Base-by-base conservation (phyloP, 73 alveolate species). In the Strombidium stylifer region DNA sequence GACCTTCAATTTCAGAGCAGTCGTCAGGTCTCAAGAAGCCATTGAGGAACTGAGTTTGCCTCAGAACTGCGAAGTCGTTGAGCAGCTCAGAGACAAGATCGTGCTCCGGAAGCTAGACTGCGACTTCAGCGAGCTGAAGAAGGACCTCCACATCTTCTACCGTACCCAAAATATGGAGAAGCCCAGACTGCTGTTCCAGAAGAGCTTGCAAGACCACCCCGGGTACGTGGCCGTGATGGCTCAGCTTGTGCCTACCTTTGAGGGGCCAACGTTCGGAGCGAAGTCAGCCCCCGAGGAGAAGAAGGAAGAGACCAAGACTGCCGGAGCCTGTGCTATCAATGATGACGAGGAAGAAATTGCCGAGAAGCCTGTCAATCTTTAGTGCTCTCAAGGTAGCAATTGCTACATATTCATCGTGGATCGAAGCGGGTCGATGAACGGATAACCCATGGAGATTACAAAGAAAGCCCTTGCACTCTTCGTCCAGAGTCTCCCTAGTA, bases 401-500 rank as follows among this genome's bases (percentile, higher is more conserved):
- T 53, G 14, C 15, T 87, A 55, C 49, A 40, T 67, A 20, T 77
- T 40, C 57, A 21, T 67, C 19, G 77, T 55, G 16, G 89, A 67
- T 48, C 31, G 85, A 58, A 50, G 77, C 35, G 77, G 77, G 3
- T 66, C 83, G 0, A 77, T 77, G 89, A 36, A 31, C 16, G 82
- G 82, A 0, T 20, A n/a, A 5, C 27, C 42, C 32, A 77, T 77
- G 45, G 36, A 53, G 19, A 77, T 55, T 8, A 73, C 89, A 18
- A 65, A 53, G 31, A 48, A 77, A 55, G 80, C 89, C 8, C 67
- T 77, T 5, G 21, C n/a, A 11, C 82, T 77, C 42, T 77, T 77
- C 41, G 27, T 77, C 36, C 28, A 51, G 35, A 42, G 73, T 27
- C 66, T 77, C 15, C 89, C 89, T 10, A 66, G 59, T 11, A 81